Evolutionary conservation across 202 grass and related monocot genomes (phyloP), one percentile per base, ranked within the genome.

Genomic region (Brachypodium distachyon): DNA sequence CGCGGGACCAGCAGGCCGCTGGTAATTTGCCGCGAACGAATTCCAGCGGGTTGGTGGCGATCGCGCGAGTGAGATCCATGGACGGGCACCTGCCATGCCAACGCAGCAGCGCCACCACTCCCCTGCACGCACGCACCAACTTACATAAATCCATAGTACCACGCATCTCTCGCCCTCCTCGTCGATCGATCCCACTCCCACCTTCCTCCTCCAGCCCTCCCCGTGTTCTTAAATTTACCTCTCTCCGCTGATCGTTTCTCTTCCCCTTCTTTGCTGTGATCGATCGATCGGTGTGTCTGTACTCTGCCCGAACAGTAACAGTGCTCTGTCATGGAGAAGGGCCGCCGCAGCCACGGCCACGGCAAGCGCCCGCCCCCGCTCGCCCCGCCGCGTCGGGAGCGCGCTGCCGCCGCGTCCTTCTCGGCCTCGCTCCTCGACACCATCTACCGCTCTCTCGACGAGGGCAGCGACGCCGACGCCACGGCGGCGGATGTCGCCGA

Each of bases 361-460:
- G 55, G 72, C 61, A 44, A 27, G 46, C 57, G 67, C 7, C 84
- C 77, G 62, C 83, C 80, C 0, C 64, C 70, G 42, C 70, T 78
- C 12, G 46, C 68, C 11, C 61, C 65, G 39, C 90, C 84, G 40
- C 77, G 61, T 4, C 73, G 49, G 12, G 29, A 13, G 18, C 86
- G 47, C 27, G 48, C 44, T 26, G 85, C 72, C 14, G 36, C 76
- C 73, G 74, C 81, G 6, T 94, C 95, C 58, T 97, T 97, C 91
- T 92, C 95, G 26, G 81, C 95, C 0, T 83, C 89, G 34, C 89
- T 97, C 28, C 84, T 97, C 2, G 95, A 94, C 68, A 82, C 84
- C 40, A 88, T 97, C 63, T 92, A 92, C 73, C 89, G 80, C 26
- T 94, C 91, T 1, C 79, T 97, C 18, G 89, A 97, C 62, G 86